Base-by-base conservation (phyloP, 2,329 filamentous ascomycete genomes). In the Pseudogymnoascus sp. region DNA sequence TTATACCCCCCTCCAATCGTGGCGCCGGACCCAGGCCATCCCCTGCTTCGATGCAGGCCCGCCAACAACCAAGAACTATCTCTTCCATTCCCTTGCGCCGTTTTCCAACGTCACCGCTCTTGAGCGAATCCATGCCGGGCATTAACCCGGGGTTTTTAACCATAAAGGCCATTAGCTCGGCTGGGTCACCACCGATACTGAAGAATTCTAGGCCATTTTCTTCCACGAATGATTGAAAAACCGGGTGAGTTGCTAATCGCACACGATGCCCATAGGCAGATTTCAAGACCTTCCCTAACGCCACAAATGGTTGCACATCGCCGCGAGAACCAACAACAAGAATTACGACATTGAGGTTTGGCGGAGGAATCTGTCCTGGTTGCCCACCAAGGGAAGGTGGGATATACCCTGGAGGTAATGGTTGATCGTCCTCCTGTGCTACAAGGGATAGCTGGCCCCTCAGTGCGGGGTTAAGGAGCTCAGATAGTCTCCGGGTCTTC, bases 121-220 rank as follows among this genome's bases (percentile, higher is more conserved):
- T 87, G 60, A 96, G 76, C 0, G 89, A 87, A 60, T 93, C 88
- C 65, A 93, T 85, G 0, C 89, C 89, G 1, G 92, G 92, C 87
- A 96, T 91, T 34, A 96, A 79, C 0, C 91, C 90, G 0, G 92
- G 90, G 69, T 95, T 90, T 75, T 93, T 93, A 36, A 93, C 89
- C 90, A 93, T 92, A 73, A 91, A 92, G 0, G 88, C 86, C 90
- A 92, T 92, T 3, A 93, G 78, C 74, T 92, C 88, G 0, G 86
- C 84, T 2, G 90, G 89, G 72, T 92, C 88, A 2, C 89, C 89
- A n/a, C 89, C 88, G 62, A 92, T 89, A 66, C 78, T 83, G 74
- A 89, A 92, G 74, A 92, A 93, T 70, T 92, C 90, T 13, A 93
- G 80, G 0, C 82, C 87, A 72, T 87, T 86, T 62, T 89, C 84